Base-by-base conservation (phyloP, 192 early-diverging fungal genomes). In the Rhizophlyctis rosea region DNA sequence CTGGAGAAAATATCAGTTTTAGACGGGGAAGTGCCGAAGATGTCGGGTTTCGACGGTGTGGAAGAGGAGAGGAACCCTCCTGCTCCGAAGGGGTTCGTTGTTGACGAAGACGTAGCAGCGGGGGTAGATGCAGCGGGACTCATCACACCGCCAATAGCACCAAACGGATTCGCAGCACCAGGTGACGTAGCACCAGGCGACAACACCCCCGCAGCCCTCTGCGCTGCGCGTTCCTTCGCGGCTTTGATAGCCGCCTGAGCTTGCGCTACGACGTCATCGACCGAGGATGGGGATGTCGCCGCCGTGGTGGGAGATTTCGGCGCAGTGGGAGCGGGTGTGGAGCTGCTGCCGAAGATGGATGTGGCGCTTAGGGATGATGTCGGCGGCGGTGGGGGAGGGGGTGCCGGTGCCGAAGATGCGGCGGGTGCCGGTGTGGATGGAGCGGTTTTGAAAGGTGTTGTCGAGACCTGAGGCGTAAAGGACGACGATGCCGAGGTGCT, bases 221-320 rank as follows among this genome's bases (percentile, higher is more conserved):
- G 57, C 4, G 78, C 72, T n/a, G 68, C 68, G 31, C 78, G 69
- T 35, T 80, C 74, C 47, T 68, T 76, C 2, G 70, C 74, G 34
- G 74, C 74, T 21, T 64, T 44, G 32, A 80, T 76, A 16, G 74
- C 74, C 16, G 74, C 78, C 34, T 76, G 71, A 1, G 78, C 78
- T 39, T 76, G 74, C 30, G 74, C 75, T 18, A 80, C 52, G n/a
- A 76, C 75, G 52, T 70, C 71, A 50, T 70, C 73, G 9, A 74
- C 76, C 27, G 55, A 56, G 4, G 31, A 18, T 9, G 54, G 32
- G 18, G 51, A 16, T 13, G 62, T 57, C 31, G 61, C 28, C 2
- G 54, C 39, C 7, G 58, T 33, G 33, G 39, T 14, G 66, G 52
- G 2, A 58, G 62, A 24, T 61, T n/a, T n/a, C n/a, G n/a, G n/a